phyloP scores from a whole-genome alignment of 2,329 filamentous ascomycete genomes.

The Phyllosticta citribraziliensis region DNA sequence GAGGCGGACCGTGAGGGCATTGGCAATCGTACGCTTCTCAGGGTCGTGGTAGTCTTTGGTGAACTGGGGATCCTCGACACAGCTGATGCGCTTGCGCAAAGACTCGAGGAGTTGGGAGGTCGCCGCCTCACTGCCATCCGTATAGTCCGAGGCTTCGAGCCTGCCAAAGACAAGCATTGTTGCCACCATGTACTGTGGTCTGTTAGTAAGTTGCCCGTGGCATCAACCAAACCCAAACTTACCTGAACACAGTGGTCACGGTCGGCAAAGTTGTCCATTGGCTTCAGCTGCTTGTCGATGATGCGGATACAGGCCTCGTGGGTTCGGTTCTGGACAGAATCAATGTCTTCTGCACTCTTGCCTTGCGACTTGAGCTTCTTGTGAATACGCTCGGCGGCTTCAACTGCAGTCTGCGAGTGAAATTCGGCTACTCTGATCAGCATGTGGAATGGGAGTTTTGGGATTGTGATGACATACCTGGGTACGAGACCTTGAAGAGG shows the following conservation, averaged over 20 bases:
- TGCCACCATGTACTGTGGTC: slow-evolving; percentile 73
- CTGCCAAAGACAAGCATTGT: slow-evolving; percentile 95
- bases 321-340: slow-evolving; percentile 84
- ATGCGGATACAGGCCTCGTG: slow-evolving; percentile 98
- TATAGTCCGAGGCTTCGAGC: slow-evolving; percentile 87
- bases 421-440: slow-evolving; percentile 59
- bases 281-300: slow-evolving; percentile 99
- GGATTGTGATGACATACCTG: slow-evolving; percentile 47
- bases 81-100: slow-evolving; percentile 86
- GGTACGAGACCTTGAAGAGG: slow-evolving; percentile 98
- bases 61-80: slow-evolving; percentile 92
- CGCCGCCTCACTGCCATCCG: slow-evolving; percentile 83
- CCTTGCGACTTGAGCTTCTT: slow-evolving; percentile 71
- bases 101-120: slow-evolving; percentile 82
- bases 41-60: slow-evolving; percentile 95
- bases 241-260: slow-evolving; percentile 96
- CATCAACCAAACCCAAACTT: slow-evolving; percentile 12
- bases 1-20: slow-evolving; percentile 87
- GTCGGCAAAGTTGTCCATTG: slow-evolving; percentile 99
- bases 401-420: slow-evolving; percentile 96
- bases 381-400: slow-evolving; percentile 84
- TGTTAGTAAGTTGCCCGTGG: slow-evolving; percentile 15
- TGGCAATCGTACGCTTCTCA: slow-evolving; percentile 87
- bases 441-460: not conserved
- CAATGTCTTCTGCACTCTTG: slow-evolving; percentile 86